Evolutionary conservation across 345 rosid genomes (phyloP).

Genomic region (Hibiscus syriacus): DNA sequence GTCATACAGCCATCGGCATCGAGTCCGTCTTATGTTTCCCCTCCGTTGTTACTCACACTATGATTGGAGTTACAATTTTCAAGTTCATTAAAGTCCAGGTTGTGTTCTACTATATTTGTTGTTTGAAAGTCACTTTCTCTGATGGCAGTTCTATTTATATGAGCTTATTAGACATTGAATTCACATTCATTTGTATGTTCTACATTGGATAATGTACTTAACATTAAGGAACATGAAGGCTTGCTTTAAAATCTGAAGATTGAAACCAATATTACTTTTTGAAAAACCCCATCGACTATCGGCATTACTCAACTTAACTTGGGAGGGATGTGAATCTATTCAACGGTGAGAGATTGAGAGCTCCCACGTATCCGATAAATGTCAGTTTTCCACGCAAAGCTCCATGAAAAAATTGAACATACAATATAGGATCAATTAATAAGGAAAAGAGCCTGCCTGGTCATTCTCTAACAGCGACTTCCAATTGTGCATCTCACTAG

Average conservation of each 20-base stretch:
- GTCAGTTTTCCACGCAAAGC: background rate
- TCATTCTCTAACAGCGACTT: background rate
- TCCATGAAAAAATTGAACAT: background rate
- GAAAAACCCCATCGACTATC: background rate
- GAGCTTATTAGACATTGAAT: background rate
- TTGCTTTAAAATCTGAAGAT: background rate
- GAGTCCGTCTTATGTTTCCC: background rate
- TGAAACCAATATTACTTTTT: background rate
- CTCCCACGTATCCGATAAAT: no score
- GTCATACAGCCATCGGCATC: slow-evolving; percentile 23
- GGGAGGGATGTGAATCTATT: no score
- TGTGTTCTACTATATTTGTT: background rate
- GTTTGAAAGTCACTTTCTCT: background rate
- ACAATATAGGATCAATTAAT: background rate
- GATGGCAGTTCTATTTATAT: background rate
- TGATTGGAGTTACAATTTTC: background rate
- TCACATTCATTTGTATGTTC: background rate
- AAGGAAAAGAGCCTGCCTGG: background rate
- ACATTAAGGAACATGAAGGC: background rate
- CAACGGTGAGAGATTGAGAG: no score
- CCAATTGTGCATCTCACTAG: background rate
- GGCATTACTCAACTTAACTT: no score
- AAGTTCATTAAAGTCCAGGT: background rate
- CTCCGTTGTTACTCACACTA: background rate
- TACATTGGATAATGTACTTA: background rate